Evolutionary conservation across 164 flowering plant genomes (phyloP).

Genomic region (Aristolochia californica): DNA sequence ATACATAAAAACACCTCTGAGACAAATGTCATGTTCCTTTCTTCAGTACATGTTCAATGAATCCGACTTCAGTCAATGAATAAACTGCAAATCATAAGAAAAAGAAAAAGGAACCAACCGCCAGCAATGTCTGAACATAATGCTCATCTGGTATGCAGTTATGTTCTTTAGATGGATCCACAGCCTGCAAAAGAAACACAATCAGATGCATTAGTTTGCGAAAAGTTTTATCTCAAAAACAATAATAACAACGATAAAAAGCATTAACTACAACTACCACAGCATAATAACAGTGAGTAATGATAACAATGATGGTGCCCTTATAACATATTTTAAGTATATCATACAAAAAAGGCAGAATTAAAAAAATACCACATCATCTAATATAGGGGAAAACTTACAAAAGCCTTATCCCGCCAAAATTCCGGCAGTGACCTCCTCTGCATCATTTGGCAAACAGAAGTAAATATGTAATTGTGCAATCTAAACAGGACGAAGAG

Average conservation of each 20-base stretch:
- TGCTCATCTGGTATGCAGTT: conserved; percentile 99
- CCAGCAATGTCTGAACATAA: conserved; percentile 84
- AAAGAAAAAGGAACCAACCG: conserved; percentile 40
- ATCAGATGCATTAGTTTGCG: conserved; percentile 1
- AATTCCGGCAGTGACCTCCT: conserved; percentile 87
- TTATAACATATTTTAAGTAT: background rate
- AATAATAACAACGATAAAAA: background rate
- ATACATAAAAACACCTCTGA: too few relatives aligned
- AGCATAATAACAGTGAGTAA: background rate
- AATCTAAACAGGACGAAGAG: too few relatives aligned
- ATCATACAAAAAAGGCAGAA: background rate
- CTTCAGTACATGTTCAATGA: too few relatives aligned
- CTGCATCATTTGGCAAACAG: conserved; percentile 33
- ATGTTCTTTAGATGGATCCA: conserved; percentile 67
- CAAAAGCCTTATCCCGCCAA: conserved; percentile 83
- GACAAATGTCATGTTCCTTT: too few relatives aligned
- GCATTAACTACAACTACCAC: too few relatives aligned
- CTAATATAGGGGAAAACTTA: conserved; percentile 27
- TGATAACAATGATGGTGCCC: too few relatives aligned
- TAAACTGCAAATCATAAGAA: too few relatives aligned
- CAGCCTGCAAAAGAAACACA: conserved; percentile 51
- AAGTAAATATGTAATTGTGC: background rate
- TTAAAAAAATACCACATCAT: background rate
- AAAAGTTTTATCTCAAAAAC: background rate
- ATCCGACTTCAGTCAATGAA: too few relatives aligned